Evolutionary conservation across 148 eudicot species (phyloP), one percentile per base, ranked within the genome.

Genomic region (Cornus florida): DNA sequence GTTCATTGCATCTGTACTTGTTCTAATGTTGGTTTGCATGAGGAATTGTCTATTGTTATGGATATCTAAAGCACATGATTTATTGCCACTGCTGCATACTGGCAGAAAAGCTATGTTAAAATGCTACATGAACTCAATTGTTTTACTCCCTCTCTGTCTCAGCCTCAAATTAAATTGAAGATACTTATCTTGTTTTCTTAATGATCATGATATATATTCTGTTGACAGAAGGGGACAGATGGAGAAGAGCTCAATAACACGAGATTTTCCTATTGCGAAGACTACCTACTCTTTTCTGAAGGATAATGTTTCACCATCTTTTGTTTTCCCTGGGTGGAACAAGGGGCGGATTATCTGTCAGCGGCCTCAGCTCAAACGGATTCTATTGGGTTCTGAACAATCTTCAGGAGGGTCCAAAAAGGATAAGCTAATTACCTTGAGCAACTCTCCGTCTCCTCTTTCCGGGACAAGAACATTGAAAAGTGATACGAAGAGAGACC

Each of bases 291-390:
- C 92, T 19, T 92, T 95, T 82, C 86, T 95, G 53, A 83, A 87
- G 79, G 94, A 92, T 24, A 82, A 80, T 69, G 78, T 90, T 56
- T 90, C 97, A 67, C 79, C 97, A 7, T 89, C 90, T 31, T 95
- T 93, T 85, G 66, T 86, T 82, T 87, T 88, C 74, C 92, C 97
- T 64, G 92, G 87, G 73, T 95, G 99, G 99, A 95, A 90, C 83
- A 93, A 91, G 80, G 97, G 99, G 24, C 88, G 99, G 78, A 89
- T 95, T 39, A 82, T 86, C 77, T 92, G 97, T 83, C 99, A 90
- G 71, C 89, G 87, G 76, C 67, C 89, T 67, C 91, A 93, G 79
- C 88, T 95, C 65, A 95, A 91, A 78, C 90, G 84, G 50, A 79
- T 89, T 77, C 83, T 95, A 64, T 82, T 87, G 17, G 87, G 86